Evolutionary conservation across 208 protist species (phyloP), one percentile per base, ranked within the genome.

Genomic region (Leishmania turanica): DNA sequence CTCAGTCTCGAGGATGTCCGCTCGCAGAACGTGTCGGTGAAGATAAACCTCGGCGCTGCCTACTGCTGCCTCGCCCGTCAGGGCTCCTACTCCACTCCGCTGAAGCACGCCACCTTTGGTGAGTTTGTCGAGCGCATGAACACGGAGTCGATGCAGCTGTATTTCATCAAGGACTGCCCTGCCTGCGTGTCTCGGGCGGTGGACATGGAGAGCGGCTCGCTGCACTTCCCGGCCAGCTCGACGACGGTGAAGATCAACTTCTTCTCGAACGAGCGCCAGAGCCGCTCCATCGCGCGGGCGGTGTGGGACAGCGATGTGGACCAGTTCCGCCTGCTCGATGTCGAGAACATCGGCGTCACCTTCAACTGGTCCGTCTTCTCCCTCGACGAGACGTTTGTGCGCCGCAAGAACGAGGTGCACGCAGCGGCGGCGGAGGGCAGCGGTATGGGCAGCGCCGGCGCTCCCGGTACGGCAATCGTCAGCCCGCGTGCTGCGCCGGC

Each of bases 291-390:
- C 24, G 94, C 92, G 34, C 90, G 94, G 0, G 94, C 94, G n/a
- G 84, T 93, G 78, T 97, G 94, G 92, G 88, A 95, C 83, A 88
- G 87, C 66, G 86, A 91, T 69, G 82, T 86, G 60, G 93, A 96
- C 85, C 84, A 88, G 45, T 97, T 97, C 75, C 85, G 87, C 13
- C 81, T 97, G 66, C 83, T 96, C 19, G 94, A 97, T 60, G 93
- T 97, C 84, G 92, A 97, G 80, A 96, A 92, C 78, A 78, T 91
- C 68, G 94, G 94, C 42, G 90, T 94, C 53, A 90, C 85, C 64
- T 94, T 97, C 79, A 92, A 90, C 81, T 97, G 92, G 91, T 91
- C 89, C 45, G 88, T 97, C 72, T 97, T 97, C 73, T 97, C 92
- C 40, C 85, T 97, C 37, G 94, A 97, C 82, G 92, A 96, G 83